Evolutionary conservation across 164 flowering plant species (phyloP).

Genomic region (Sextonia rubra): DNA sequence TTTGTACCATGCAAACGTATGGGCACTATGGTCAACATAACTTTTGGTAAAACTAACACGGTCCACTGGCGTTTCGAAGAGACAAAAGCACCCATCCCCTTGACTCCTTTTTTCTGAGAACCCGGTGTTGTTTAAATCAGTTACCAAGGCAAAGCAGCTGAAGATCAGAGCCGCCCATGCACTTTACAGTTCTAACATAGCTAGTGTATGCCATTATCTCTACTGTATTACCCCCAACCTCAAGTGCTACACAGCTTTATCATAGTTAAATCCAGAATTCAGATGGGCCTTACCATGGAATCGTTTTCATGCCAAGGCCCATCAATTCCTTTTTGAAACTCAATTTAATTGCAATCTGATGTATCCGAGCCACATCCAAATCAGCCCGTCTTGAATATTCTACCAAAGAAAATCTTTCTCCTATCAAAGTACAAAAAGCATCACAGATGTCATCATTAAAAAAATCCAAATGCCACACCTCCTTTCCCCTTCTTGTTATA

Average conservation of each 20-base stretch:
- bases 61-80: background rate
- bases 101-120: background rate
- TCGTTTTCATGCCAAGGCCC: background rate
- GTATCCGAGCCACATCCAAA: constrained; percentile 17
- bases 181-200: background rate
- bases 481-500: background rate
- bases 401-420: constrained; percentile 24
- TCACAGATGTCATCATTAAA: constrained; percentile 19
- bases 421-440: constrained; percentile 14
- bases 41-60: too few species aligned
- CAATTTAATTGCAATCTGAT: background rate
- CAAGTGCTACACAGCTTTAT: background rate
- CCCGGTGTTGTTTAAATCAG: background rate
- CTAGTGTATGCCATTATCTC: background rate
- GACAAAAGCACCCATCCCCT: background rate
- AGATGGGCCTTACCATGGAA: background rate
- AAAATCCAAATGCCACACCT: background rate
- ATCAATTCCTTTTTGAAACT: background rate
- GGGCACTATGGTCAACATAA: background rate
- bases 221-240: background rate
- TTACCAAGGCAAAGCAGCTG: background rate
- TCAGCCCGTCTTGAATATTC: constrained; percentile 14
- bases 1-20: too few species aligned
- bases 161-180: background rate
- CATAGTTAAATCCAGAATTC: background rate